Evolutionary conservation across 2,329 filamentous ascomycete species (phyloP), one percentile per base, ranked within the genome.

Genomic region (Botrytis byssoidea): DNA sequence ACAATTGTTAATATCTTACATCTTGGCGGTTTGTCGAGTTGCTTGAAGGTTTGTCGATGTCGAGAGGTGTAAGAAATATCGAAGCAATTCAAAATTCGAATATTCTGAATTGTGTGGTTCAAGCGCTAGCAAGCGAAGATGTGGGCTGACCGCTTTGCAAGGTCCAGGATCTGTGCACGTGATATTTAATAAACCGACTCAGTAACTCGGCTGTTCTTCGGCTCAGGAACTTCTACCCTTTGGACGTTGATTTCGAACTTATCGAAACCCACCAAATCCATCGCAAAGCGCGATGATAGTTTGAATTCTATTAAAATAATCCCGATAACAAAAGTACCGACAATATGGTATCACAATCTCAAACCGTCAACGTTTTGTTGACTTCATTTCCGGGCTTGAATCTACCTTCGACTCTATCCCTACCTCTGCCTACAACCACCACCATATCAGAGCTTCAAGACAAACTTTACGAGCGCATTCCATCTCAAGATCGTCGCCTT

Each of bases 301-400:
- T 37, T 12, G 2, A 67, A 51, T 40, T 29, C 3, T 22, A 40
- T 40, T 29, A 16, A 40, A 16, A 35, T 9, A 29, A 35, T 16
- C 8, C 12, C 12, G 25, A 42, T 55, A n/a, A n/a, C 25, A 22
- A 18, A 22, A n/a, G 18, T n/a, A 60, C 29, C 16, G 35, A 63
- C 35, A 78, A 48, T 22, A 93, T 93, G 90, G 84, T 85, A 57
- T 79, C 86, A 1, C 83, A 82, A 59, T 79, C 85, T 1, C 83
- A 82, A 76, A 88, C 85, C 57, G 84, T 97, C 81, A 97, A 97
- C 83, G 86, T 98, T 76, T 89, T 98, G 74, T 86, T 99, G 75
- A 91, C 93, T 78, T 93, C 92, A 75, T 95, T 98, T 80, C 87
- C 91, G 12, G 95, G 95, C 76, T 88, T 97, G 29, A 91, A 91